phyloP scores from a whole-genome alignment of 257 asterid species.

The Solanum gandarillasii region DNA sequence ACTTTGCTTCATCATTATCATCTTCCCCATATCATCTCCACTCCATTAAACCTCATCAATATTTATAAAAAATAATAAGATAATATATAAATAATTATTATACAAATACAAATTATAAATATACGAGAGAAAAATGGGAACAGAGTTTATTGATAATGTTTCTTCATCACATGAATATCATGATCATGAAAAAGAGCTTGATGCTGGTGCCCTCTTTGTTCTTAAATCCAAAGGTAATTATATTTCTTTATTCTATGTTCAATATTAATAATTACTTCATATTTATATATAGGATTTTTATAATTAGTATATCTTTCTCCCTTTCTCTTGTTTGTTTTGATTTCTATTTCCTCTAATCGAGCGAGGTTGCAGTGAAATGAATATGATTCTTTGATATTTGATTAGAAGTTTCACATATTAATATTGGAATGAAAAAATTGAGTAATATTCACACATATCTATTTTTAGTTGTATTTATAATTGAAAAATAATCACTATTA shows the following conservation, averaged over 20 bases:
- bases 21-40: not conserved
- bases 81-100: not conserved
- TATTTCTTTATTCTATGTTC: not conserved
- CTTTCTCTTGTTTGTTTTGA: not conserved
- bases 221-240: conserved; percentile 67
- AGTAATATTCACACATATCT: not conserved
- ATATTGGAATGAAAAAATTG: not conserved
- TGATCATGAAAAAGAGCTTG: conserved; percentile 24
- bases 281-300: not conserved
- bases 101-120: not conserved
- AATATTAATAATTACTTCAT: not conserved
- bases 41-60: not conserved
- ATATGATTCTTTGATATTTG: accelerated
- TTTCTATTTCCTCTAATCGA: not conserved
- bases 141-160: not conserved
- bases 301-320: not conserved
- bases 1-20: not conserved
- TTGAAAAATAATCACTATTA: not conserved
- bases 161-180: not conserved
- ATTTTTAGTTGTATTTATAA: not conserved
- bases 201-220: conserved; percentile 89
- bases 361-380: not conserved
- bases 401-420: not conserved
- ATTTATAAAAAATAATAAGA: not conserved
- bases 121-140: not conserved